Percentiles rank a stretch among this genome's conserved stretches.
Conservation (phyloP, 768 basidiomycete species). For the Mycena rebaudengoi region DNA sequence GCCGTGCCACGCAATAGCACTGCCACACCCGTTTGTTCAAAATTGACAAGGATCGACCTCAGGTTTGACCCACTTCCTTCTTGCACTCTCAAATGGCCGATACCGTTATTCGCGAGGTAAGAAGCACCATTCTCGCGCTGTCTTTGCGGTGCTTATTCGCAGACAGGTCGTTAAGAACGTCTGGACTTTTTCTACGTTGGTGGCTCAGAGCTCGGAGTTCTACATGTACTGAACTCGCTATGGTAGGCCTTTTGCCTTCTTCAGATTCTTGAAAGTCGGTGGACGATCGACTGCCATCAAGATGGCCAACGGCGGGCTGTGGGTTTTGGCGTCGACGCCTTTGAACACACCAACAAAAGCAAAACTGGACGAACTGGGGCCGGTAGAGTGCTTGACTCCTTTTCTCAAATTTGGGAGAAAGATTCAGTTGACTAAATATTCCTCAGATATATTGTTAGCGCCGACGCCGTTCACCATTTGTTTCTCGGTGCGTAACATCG, state of each 20-base stretch:
- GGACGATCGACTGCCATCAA: constrained; percentile 86
- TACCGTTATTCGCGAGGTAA: constrained; percentile 22
- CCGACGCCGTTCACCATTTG: constrained; percentile 67
- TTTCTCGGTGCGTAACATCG: constrained; percentile 64
- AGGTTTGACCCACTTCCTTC: no score
- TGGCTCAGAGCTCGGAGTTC: background rate
- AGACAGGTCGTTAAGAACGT: constrained; percentile 15
- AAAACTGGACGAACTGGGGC: constrained; percentile 70
- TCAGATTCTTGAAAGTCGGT: constrained; percentile 76
- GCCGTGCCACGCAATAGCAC: no score
- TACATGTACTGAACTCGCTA: background rate
- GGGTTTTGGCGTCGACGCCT: constrained; percentile 83
- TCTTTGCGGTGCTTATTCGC: background rate
- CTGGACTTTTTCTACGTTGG: constrained; percentile 26
- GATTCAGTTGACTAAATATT: no score
- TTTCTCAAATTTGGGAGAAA: background rate
- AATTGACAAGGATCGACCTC: no score
- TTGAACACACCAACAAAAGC: constrained; percentile 69
- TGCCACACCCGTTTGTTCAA: no score
- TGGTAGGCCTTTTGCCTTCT: constrained; percentile 71
- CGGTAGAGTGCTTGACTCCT: constrained; percentile 69
- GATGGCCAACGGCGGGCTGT: constrained; percentile 73
- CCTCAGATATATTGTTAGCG: constrained; percentile 64
- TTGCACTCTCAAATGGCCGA: constrained; percentile 11
- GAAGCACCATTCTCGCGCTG: background rate